A percentile compares a stretch with the other conserved stretches of the same genome.
phyloP scores from a whole-genome alignment of 2,329 filamentous ascomycete species.

The Mycocentrospora acerina region DNA sequence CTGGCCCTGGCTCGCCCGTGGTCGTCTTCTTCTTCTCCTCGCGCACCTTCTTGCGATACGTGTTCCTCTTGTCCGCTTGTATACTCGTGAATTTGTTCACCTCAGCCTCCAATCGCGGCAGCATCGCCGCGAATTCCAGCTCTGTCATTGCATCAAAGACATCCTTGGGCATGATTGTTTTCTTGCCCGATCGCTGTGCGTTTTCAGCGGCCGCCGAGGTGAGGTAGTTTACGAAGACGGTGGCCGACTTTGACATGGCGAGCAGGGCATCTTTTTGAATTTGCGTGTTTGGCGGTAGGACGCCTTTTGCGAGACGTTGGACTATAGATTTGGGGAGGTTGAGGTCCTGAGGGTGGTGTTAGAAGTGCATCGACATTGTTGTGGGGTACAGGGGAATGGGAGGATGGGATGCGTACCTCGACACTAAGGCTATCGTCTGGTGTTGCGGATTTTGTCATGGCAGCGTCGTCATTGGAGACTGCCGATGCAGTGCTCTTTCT shows the following conservation, averaged over 20 bases:
- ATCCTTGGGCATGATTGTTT: slow-evolving; percentile 75
- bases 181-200: slow-evolving; percentile 67
- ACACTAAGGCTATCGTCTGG: slow-evolving; percentile 47
- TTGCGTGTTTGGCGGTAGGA: slow-evolving; percentile 77
- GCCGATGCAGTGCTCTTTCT: slow-evolving; percentile 51
- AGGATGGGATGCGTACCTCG: slow-evolving; percentile 37
- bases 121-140: slow-evolving; percentile 71
- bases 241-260: slow-evolving; percentile 78
- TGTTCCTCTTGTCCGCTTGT: slow-evolving; percentile 73
- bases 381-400: not conserved
- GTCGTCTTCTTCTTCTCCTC: slow-evolving; percentile 62
- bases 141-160: slow-evolving; percentile 78
- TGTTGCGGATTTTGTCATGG: slow-evolving; percentile 27
- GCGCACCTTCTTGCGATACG: slow-evolving; percentile 69
- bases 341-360: slow-evolving; percentile 56
- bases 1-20: slow-evolving; percentile 15
- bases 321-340: slow-evolving; percentile 80
- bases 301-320: slow-evolving; percentile 75
- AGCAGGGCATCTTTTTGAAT: slow-evolving; percentile 80
- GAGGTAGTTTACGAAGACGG: slow-evolving; percentile 80
- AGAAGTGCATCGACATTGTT: slow-evolving; percentile 1
- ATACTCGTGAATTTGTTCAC: slow-evolving; percentile 74
- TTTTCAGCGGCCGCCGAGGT: slow-evolving; percentile 75
- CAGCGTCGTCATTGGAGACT: slow-evolving; percentile 41
- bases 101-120: slow-evolving; percentile 71